Evolutionary conservation across 768 basidiomycete genomes (phyloP).

Genomic region (Boletus speciosus): DNA sequence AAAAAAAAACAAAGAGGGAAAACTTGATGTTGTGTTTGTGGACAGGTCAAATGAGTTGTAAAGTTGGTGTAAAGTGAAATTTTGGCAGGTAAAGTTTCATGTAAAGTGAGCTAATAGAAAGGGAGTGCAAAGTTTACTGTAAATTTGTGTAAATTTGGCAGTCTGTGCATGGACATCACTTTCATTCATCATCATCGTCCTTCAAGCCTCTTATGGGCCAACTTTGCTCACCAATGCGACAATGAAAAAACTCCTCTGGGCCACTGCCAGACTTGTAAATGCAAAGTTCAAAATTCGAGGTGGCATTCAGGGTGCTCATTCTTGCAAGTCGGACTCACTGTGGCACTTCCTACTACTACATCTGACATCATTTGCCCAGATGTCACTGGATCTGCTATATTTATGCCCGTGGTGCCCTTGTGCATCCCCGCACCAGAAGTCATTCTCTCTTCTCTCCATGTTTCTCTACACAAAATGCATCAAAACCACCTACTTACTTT

Average conservation of each 20-base stretch:
- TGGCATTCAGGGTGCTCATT: constrained; percentile 30
- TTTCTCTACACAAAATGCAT: constrained; percentile 71
- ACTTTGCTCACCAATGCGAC: constrained; percentile 22
- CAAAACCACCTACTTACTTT: constrained; percentile 46
- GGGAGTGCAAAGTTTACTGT: no score
- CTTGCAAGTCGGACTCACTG: no score
- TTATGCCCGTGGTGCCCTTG: constrained; percentile 64
- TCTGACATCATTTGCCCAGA: constrained; percentile 15
- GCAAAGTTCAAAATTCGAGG: constrained; percentile 20
- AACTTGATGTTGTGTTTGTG: no score
- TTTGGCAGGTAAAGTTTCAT: no score
- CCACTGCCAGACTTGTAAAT: constrained; percentile 3
- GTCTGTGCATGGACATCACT: no score
- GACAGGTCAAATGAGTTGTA: no score
- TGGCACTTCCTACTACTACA: constrained; percentile 8
- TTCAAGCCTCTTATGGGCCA: constrained; percentile 9
- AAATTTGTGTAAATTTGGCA: no score
- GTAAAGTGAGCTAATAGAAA: no score
- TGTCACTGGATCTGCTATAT: constrained; percentile 15
- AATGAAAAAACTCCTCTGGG: constrained; percentile 34
- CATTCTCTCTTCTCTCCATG: constrained; percentile 56
- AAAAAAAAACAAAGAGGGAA: no score
- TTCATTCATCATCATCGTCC: constrained; percentile 22
- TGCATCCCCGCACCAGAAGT: constrained; percentile 67
- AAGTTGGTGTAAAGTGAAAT: no score